Evolutionary conservation across 176 grass and related monocot species (phyloP).

Genomic region (Oryza meridionalis): DNA sequence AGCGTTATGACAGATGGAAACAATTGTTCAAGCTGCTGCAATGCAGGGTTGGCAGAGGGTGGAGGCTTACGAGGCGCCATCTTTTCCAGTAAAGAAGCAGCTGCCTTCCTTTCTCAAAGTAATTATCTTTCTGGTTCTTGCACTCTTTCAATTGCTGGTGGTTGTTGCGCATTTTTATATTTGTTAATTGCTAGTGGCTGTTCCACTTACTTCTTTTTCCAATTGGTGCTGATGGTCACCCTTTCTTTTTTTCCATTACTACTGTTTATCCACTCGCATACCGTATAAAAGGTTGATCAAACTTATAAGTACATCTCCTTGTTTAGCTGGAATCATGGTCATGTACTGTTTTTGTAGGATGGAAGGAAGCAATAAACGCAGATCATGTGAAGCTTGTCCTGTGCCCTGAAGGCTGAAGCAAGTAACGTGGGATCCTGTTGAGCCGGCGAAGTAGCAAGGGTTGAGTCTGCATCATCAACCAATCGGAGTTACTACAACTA

Average conservation of each 20-base stretch:
- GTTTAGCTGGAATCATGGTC: background rate
- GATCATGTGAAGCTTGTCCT: constrained; percentile 77
- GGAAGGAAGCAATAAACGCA: constrained; percentile 62
- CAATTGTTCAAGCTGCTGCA: constrained; percentile 19
- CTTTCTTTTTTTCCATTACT: background rate
- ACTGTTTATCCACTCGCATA: background rate
- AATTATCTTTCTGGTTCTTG: constrained; percentile 37
- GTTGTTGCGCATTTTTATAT: background rate
- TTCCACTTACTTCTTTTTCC: background rate
- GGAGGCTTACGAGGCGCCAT: constrained; percentile 13
- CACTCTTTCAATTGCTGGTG: background rate
- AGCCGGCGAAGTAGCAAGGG: too few species aligned
- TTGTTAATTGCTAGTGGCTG: background rate
- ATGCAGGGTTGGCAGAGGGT: constrained; percentile 18
- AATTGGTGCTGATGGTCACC: background rate
- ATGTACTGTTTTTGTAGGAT: constrained; percentile 53
- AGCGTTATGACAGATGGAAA: constrained; percentile 20
- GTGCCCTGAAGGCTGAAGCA: constrained; percentile 50
- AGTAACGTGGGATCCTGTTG: background rate
- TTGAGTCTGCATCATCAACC: background rate
- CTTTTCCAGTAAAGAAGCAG: constrained; percentile 59
- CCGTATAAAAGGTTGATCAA: background rate
- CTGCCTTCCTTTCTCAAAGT: constrained; percentile 78
- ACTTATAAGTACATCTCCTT: background rate
- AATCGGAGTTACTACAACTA: background rate